These are phyloP conservation scores for Hemisphaericaspora xylofermentans DNA, from an alignment of 1,139 yeast genomes.

Conservation along the genomic window DNA sequence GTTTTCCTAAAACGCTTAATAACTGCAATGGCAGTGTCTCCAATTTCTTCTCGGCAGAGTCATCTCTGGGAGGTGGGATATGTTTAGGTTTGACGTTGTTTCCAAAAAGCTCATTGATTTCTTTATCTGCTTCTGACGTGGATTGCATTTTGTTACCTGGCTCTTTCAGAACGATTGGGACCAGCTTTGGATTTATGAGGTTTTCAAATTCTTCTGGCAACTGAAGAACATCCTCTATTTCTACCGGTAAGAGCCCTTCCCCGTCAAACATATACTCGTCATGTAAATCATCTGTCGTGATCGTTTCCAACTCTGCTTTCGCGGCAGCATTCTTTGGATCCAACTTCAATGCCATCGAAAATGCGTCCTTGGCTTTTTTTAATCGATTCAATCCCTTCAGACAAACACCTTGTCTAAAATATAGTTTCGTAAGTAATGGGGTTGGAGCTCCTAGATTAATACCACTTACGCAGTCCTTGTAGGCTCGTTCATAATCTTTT, in stretches of 20 bases:
- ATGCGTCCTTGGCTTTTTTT: conserved; percentile 33
- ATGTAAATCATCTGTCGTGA: conserved; percentile 11
- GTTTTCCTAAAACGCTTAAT: conserved; percentile 25
- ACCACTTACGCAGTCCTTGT: conserved; percentile 61
- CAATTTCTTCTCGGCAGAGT: not conserved
- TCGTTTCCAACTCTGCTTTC: conserved; percentile 22
- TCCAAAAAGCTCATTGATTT: not conserved
- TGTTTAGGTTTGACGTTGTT: not conserved
- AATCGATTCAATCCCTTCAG: conserved; percentile 32
- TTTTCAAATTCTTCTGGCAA: conserved; percentile 42
- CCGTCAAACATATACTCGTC: conserved; percentile 6
- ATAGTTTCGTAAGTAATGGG: conserved; percentile 47
- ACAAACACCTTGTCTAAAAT: conserved; percentile 58
- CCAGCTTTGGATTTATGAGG: conserved; percentile 5
- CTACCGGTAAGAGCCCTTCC: conserved; percentile 22
- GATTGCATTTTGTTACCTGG: not conserved
- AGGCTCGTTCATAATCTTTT: conserved; percentile 54
- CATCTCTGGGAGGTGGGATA: not conserved
- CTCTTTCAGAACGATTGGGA: not conserved
- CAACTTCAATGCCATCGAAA: conserved; percentile 40
- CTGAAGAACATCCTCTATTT: conserved; percentile 43
- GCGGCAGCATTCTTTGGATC: conserved; percentile 48
- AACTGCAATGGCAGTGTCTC: conserved; percentile 27
- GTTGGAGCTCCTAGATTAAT: conserved; percentile 35
- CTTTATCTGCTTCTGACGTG: not conserved